phyloP scores from a whole-genome alignment of 352 stramenopile species.

The Globisporangium orthogonon region DNA sequence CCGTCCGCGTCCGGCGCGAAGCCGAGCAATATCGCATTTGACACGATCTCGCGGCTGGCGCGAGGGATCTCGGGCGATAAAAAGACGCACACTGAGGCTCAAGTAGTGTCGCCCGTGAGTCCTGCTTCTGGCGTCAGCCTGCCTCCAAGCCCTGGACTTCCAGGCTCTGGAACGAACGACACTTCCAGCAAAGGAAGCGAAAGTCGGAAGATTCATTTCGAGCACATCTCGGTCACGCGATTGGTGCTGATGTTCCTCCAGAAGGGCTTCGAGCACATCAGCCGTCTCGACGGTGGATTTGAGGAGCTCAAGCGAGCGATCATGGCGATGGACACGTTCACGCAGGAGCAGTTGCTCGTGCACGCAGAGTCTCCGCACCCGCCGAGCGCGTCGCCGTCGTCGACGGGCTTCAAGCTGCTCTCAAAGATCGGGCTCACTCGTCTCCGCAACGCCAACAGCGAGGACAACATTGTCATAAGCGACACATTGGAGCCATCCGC shows the following conservation, averaged over 20 bases:
- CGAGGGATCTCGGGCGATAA: slow-evolving; percentile 60
- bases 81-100: neutral
- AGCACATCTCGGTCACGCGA: slow-evolving; percentile 73
- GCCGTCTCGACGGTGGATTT: slow-evolving; percentile 75
- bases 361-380: slow-evolving; percentile 9
- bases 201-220: slow-evolving; percentile 19
- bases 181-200: slow-evolving; percentile 18
- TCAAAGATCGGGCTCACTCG: slow-evolving; percentile 43
- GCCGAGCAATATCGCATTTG: slow-evolving; percentile 33
- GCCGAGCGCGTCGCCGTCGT: slow-evolving; percentile 10
- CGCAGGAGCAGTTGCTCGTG: slow-evolving; percentile 73
- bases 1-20: slow-evolving; percentile 15
- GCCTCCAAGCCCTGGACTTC: slow-evolving; percentile 10
- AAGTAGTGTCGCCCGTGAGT: neutral
- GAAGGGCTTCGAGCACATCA: slow-evolving; percentile 85
- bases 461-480: slow-evolving; percentile 21
- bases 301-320: slow-evolving; percentile 74
- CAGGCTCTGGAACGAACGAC: slow-evolving; percentile 25
- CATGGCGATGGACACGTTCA: slow-evolving; percentile 46
- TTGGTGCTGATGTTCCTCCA: slow-evolving; percentile 84
- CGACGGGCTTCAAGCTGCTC: slow-evolving; percentile 35
- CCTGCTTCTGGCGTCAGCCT: slow-evolving; percentile 3
- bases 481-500: neutral
- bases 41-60: slow-evolving; percentile 47
- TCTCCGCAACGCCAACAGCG: slow-evolving; percentile 23